Base-by-base conservation (phyloP, 2,329 filamentous ascomycete species). In the Xylaria sp. region DNA sequence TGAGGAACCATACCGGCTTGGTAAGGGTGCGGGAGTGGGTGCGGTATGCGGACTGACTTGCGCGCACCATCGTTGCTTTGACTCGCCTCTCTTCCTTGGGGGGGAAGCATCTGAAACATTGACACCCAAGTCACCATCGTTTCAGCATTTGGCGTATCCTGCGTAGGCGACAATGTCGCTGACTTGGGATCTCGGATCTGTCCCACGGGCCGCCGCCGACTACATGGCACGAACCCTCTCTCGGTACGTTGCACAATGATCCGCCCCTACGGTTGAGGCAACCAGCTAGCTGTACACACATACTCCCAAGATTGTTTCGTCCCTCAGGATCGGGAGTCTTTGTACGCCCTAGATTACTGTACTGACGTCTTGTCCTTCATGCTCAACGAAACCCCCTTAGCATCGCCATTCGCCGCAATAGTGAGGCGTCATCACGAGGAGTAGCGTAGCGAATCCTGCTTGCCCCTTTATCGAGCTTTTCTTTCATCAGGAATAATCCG, bases 41-140 rank as follows among this genome's bases (percentile, higher is more conserved):
- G 20, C 34, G 28, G 65, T 72, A 61, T 63, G 71, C 70, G 71
- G 67, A 62, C 71, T 44, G 6, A 25, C 56, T 58, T 58, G 63
- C 62, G 71, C 70, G 71, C 64, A 63, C 70, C 52, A 68, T 51
- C 20, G 66, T 71, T 70, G 71, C 72, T 75, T 75, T 72, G 71
- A 73, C 70, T 68, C 64, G 65, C 63, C 68, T 70, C 57, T 70
- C 62, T 62, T 55, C 18, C 41, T n/a, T 15, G 18, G 10, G 46
- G 63, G 54, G 64, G 60, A 39, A 48, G 56, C 46, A 69, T 75
- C 71, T 75, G 74, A 76, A 75, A 75, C 74, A 65, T 69, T 75
- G 70, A 74, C 70, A 74, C 64, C 63, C 64, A 65, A 73, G 72
- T 72, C 70, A 65, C 66, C 71, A 68, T 63, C 64, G 74, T 76